Evolutionary conservation across 1,284 basidiomycete species (phyloP).

Genomic region (Cerioporus squamosus): DNA sequence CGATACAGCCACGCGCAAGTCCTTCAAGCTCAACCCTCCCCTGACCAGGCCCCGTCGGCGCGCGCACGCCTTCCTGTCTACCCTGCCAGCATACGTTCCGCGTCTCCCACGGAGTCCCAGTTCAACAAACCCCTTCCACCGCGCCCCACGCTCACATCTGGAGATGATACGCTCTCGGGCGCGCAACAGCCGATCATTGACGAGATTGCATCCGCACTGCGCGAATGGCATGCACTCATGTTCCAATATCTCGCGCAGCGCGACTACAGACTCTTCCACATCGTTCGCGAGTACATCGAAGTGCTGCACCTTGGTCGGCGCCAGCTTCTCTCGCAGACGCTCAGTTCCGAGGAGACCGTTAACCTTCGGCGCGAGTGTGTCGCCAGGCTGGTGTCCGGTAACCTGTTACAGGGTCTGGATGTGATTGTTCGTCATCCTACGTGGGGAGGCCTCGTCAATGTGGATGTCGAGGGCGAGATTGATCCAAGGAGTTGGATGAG

Average conservation of each 20-base stretch:
- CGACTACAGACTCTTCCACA: slow-evolving; percentile 89
- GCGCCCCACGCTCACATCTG: slow-evolving; percentile 90
- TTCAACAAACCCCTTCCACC: slow-evolving; percentile 84
- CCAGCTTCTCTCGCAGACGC: slow-evolving; percentile 87
- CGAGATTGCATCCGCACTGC: slow-evolving; percentile 94
- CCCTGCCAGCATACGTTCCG: slow-evolving; percentile 66
- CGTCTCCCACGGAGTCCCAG: slow-evolving; percentile 62
- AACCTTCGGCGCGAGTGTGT: slow-evolving; percentile 89
- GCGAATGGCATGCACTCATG: slow-evolving; percentile 95
- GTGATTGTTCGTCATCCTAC: slow-evolving; percentile 94
- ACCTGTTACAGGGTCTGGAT: slow-evolving; percentile 91
- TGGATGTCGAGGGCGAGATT: slow-evolving; percentile 80
- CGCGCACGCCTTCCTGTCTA: slow-evolving; percentile 74
- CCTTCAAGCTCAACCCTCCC: slow-evolving; percentile 73
- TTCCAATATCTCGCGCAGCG: slow-evolving; percentile 88
- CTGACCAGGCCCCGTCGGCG: slow-evolving; percentile 72
- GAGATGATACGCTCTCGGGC: slow-evolving; percentile 88
- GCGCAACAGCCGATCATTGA: slow-evolving; percentile 89
- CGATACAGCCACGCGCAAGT: slow-evolving; percentile 47
- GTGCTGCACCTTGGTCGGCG: slow-evolving; percentile 88
- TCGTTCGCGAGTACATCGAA: slow-evolving; percentile 90
- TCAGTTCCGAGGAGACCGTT: slow-evolving; percentile 87
- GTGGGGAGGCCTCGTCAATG: slow-evolving; percentile 86
- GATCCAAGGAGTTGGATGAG: slow-evolving; percentile 82
- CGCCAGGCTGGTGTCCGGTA: slow-evolving; percentile 85